Conservation (phyloP, 2,329 filamentous ascomycete species). For the Aspergillus aculeatinus region DNA sequence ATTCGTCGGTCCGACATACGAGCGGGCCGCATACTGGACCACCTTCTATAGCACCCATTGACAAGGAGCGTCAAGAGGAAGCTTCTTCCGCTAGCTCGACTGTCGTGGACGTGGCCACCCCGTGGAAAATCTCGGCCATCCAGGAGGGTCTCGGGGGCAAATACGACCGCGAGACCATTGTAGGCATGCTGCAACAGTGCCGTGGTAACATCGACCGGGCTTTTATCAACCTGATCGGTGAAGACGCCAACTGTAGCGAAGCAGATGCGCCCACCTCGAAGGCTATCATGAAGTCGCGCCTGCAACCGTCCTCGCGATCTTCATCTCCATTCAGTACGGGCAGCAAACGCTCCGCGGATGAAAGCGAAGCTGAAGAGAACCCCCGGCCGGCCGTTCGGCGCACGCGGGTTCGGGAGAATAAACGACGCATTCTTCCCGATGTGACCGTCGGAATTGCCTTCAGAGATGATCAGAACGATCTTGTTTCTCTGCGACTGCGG, state of each 20-base stretch:
- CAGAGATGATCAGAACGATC: constrained; percentile 38
- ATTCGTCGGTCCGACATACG: constrained; percentile 64
- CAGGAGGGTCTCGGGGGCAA: constrained; percentile 52
- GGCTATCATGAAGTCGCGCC: constrained; percentile 31
- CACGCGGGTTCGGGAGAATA: constrained; percentile 28
- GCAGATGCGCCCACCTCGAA: constrained; percentile 23
- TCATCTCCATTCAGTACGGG: constrained; percentile 44
- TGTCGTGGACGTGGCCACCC: constrained; percentile 44
- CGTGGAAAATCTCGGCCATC: constrained; percentile 58
- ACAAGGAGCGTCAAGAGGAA: constrained; percentile 13
- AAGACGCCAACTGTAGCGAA: constrained; percentile 32
- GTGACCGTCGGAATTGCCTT: constrained; percentile 42
- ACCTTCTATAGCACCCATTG: constrained; percentile 45
- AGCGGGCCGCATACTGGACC: constrained; percentile 59
- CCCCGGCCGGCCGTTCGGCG: constrained; percentile 30
- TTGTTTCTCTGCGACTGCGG: constrained; percentile 38
- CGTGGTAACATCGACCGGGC: constrained; percentile 56
- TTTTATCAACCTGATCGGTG: constrained; percentile 53
- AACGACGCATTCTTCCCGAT: constrained; percentile 36
- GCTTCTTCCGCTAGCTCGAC: constrained; percentile 13
- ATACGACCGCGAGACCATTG: constrained; percentile 52
- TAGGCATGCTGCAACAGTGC: constrained; percentile 52
- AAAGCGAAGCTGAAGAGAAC: constrained; percentile 40
- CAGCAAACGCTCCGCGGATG: constrained; percentile 44
- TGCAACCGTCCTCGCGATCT: constrained; percentile 40